A percentile compares a stretch with the other conserved stretches of the same genome.
These are phyloP conservation scores for Boletus eberwhitei DNA, from an alignment of 768 basidiomycete genomes.

Conservation along the genomic window DNA sequence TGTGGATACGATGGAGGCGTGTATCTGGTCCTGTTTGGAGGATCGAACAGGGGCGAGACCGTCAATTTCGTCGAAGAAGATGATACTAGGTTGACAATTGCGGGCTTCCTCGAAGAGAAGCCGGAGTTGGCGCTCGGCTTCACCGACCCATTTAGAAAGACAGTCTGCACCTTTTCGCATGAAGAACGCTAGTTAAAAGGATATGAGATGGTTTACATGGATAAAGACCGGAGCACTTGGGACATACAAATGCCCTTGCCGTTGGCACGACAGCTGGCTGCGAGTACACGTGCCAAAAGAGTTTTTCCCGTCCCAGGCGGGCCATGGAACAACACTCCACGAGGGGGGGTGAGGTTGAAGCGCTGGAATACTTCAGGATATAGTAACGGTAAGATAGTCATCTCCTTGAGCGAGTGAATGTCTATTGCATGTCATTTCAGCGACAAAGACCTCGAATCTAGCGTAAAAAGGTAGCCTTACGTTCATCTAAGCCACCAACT, in stretches of 20 bases:
- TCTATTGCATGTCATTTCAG: constrained; percentile 44
- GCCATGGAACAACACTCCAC: constrained; percentile 96
- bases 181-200: constrained; percentile 76
- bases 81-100: constrained; percentile 90
- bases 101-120: constrained; percentile 95
- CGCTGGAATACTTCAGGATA: constrained; percentile 97
- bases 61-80: constrained; percentile 99
- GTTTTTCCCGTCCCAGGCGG: constrained; percentile 99
- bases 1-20: constrained; percentile 95
- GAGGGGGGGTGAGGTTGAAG: constrained; percentile 90
- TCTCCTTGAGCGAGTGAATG: constrained; percentile 95
- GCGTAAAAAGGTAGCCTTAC: constrained; percentile 41
- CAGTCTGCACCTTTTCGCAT: constrained; percentile 99
- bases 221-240: background rate
- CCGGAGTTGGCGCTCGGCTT: constrained; percentile 93
- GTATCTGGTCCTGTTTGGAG: constrained; percentile 99
- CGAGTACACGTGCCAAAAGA: constrained; percentile 87
- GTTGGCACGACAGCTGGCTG: constrained; percentile 84
- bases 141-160: constrained; percentile 98
- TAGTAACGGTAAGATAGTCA: constrained; percentile 92
- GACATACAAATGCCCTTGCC: constrained; percentile 86
- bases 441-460: background rate
- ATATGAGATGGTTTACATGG: background rate
- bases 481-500: constrained; percentile 93
- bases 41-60: constrained; percentile 97